Conservation (phyloP, 192 early-diverging fungal species). For the Coemansia sp. region DNA sequence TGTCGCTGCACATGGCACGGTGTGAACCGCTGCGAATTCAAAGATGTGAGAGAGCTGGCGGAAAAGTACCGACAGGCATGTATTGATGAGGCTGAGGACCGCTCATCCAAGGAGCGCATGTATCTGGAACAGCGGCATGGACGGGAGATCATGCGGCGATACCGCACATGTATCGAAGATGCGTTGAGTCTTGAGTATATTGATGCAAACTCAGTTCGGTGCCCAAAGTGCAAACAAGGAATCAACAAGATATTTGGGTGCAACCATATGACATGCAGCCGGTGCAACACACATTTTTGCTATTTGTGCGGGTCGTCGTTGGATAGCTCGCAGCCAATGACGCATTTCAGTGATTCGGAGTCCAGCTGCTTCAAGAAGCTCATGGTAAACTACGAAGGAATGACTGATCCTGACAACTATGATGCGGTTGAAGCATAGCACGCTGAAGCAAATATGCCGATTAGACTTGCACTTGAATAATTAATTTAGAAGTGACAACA, state of each 20-base stretch:
- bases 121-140: not conserved
- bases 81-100: not conserved
- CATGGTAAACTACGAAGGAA: not conserved
- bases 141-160: not conserved
- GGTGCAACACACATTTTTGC: not conserved
- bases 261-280: slow-evolving; percentile 1
- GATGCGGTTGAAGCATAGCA: not conserved
- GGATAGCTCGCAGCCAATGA: not conserved
- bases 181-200: not conserved
- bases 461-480: slow-evolving; percentile 12
- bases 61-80: not conserved
- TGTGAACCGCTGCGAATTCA: not conserved
- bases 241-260: not conserved
- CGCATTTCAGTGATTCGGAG: not conserved
- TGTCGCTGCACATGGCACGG: not conserved
- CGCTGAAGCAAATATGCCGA: slow-evolving; percentile 13
- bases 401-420: not conserved
- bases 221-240: not conserved
- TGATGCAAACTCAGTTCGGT: not conserved
- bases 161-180: not conserved
- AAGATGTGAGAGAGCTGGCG: not conserved
- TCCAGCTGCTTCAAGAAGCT: not conserved
- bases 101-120: not conserved
- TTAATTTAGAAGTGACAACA: not conserved
- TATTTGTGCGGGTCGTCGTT: not conserved